phyloP scores from a whole-genome alignment of 768 basidiomycete species.

The Hygrophoropsis aurantiaca region DNA sequence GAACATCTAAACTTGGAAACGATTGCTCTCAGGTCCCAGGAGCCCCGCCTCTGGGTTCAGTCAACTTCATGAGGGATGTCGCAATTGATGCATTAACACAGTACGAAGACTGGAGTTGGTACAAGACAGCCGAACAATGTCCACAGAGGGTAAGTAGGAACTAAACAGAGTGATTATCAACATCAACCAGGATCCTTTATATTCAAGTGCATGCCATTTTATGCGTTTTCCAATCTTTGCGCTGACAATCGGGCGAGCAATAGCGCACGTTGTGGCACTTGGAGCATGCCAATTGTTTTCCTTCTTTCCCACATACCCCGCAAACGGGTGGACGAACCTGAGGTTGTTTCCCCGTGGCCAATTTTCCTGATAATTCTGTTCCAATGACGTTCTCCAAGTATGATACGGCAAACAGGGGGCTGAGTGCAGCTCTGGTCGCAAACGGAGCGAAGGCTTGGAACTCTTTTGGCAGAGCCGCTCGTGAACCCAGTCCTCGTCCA shows the following conservation, averaged over 20 bases:
- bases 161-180: too few species aligned
- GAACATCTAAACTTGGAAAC: too few species aligned
- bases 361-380: neutral
- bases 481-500: constrained; percentile 49
- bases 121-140: too few species aligned
- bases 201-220: constrained; percentile 32
- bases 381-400: constrained; percentile 42
- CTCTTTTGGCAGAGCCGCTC: constrained; percentile 30
- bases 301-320: constrained; percentile 19
- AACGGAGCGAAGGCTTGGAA: constrained; percentile 45
- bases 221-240: constrained; percentile 46
- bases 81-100: too few species aligned
- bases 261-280: constrained; percentile 41
- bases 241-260: constrained; percentile 47
- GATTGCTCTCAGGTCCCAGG: too few species aligned
- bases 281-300: constrained; percentile 29
- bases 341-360: neutral
- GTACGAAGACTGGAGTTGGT: too few species aligned
- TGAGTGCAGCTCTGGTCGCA: constrained; percentile 49
- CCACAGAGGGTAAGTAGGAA: too few species aligned
- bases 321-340: constrained; percentile 6
- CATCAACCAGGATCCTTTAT: neutral
- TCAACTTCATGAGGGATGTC: too few species aligned
- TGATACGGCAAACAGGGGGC: constrained; percentile 53
- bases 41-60: too few species aligned